Conservation (phyloP, 139 green algal genomes). For the Zygnema cylindricum region DNA sequence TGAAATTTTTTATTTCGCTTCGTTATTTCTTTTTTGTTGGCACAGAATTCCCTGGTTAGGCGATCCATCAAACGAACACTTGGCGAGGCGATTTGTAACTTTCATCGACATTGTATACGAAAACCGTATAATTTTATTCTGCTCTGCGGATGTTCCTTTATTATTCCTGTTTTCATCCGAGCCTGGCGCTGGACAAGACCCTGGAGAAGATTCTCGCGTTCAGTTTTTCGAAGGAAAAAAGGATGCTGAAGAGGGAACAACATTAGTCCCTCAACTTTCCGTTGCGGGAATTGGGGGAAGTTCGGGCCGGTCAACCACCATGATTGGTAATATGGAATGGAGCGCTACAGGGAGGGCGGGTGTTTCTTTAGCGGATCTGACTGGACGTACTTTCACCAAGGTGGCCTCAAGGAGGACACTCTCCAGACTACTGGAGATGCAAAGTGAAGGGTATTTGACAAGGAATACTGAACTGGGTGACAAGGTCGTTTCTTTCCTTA, state of each 20-base stretch:
- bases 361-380: conserved; percentile 29
- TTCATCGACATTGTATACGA: conserved; percentile 95
- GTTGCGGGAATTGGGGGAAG: conserved; percentile 19
- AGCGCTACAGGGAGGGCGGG: conserved; percentile 21
- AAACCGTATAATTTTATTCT: conserved; percentile 60
- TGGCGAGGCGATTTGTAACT: conserved; percentile 81
- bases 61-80: conserved; percentile 11
- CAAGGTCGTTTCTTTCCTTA: background rate
- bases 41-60: conserved; percentile 30
- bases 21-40: background rate
- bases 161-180: conserved; percentile 22
- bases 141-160: conserved; percentile 2
- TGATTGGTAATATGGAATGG: conserved; percentile 45
- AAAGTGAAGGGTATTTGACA: conserved; percentile 24
- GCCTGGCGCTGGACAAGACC: background rate
- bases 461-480: background rate
- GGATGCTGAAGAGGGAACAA: background rate
- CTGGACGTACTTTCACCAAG: conserved; percentile 7
- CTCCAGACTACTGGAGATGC: conserved; percentile 41
- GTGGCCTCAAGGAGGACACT: conserved; percentile 26
- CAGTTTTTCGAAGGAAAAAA: background rate
- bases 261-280: background rate
- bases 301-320: conserved; percentile 32
- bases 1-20: background rate
- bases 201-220: background rate